phyloP scores from a whole-genome alignment of 345 rosid species.

The Lumnitzera littorea region DNA sequence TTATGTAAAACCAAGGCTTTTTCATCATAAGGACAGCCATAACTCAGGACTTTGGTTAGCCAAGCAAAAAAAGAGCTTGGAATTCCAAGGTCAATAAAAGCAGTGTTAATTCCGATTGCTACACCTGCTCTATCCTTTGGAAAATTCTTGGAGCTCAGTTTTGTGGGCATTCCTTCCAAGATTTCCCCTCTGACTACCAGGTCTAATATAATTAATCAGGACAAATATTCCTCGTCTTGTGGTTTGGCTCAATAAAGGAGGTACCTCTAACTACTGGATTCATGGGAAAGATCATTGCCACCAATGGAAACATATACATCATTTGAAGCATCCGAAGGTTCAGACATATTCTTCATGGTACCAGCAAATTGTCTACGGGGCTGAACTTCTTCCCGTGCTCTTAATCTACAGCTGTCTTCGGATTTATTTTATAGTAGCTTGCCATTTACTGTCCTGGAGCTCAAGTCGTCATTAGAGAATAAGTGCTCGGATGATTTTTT shows the following conservation, averaged over 20 bases:
- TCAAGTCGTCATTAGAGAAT: too few species aligned
- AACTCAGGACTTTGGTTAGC: constrained; percentile 74
- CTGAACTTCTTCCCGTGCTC: too few species aligned
- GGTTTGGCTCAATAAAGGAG: constrained; percentile 27
- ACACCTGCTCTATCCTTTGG: too few species aligned
- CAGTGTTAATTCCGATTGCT: too few species aligned
- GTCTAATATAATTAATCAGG: constrained; percentile 26
- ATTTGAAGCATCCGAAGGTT: constrained; percentile 21
- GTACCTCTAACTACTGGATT: constrained; percentile 24
- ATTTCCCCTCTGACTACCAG: constrained; percentile 33
- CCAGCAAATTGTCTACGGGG: constrained; percentile 57
- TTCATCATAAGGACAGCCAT: constrained; percentile 71
- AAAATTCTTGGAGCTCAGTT: too few species aligned
- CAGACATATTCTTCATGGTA: constrained; percentile 27
- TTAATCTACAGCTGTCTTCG: too few species aligned
- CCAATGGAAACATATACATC: constrained; percentile 29
- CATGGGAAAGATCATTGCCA: constrained; percentile 27
- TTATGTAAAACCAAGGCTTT: constrained; percentile 75
- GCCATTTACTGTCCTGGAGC: too few species aligned
- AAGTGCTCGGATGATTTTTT: too few species aligned
- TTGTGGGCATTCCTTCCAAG: constrained; percentile 58
- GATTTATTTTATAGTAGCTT: too few species aligned
- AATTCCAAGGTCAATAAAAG: too few species aligned
- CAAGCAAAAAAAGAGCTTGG: too few species aligned
- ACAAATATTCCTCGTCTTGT: constrained; percentile 18